phyloP scores from a whole-genome alignment of 345 rosid species.

The Erucastrum elatum region DNA sequence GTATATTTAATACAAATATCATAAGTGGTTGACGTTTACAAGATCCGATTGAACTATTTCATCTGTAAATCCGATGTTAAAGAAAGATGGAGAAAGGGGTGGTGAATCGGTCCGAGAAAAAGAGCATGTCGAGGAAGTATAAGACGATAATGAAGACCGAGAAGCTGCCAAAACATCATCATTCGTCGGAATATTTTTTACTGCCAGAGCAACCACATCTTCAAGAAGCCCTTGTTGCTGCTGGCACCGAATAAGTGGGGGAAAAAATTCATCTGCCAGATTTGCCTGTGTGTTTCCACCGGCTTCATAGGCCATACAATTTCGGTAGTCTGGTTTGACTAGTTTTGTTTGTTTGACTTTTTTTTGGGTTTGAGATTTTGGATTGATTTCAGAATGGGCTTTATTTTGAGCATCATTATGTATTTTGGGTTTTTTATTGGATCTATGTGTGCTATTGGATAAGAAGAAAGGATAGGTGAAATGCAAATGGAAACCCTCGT shows the following conservation, averaged over 20 bases:
- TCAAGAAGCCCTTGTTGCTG: conserved; percentile 60
- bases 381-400: background rate
- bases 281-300: conserved; percentile 16
- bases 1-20: background rate
- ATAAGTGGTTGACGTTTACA: background rate
- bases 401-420: conserved; percentile 21
- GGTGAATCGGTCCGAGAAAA: conserved; percentile 44
- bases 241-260: conserved; percentile 18
- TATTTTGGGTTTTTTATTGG: conserved; percentile 49
- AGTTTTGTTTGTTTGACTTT: background rate
- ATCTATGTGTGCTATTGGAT: conserved; percentile 26
- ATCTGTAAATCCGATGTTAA: conserved; percentile 17
- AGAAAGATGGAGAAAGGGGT: conserved; percentile 49
- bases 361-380: background rate
- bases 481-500: conserved; percentile 86
- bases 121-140: conserved; percentile 37
- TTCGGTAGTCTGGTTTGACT: background rate
- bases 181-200: conserved; percentile 45
- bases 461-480: conserved; percentile 54
- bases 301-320: conserved; percentile 19
- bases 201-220: conserved; percentile 68
- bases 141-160: conserved; percentile 38
- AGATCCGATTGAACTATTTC: background rate
- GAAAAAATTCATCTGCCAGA: conserved; percentile 5
- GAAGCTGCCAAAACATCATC: conserved; percentile 6